Evolutionary conservation across 2,329 filamentous ascomycete genomes (phyloP), one percentile per base, ranked within the genome.

Genomic region (Arthrobotrys sphaeroides): DNA sequence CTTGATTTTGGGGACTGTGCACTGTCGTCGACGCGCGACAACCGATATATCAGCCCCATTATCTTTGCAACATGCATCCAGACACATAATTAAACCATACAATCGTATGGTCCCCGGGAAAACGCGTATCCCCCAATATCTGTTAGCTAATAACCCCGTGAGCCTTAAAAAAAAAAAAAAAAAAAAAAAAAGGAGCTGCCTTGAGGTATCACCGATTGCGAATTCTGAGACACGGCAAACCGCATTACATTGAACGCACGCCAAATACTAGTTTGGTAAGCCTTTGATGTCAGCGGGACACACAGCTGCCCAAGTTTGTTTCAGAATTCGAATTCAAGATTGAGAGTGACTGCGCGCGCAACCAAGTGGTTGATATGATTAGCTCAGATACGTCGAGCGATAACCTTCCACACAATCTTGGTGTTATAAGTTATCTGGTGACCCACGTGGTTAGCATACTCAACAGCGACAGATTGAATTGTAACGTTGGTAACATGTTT

Each of bases 141-240:
- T 16, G 24, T 49, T 49, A 49, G 24, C 20, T 49, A 49, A 49
- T 24, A 47, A 6, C n/a, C 43, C 3, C 10, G 24, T 26, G 28
- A 16, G 6, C 9, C 22, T 13, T 16, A 38, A 13, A 9, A 36
- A 42, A 5, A 16, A 3, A 28, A 5, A 18, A 16, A 13, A 40
- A 9, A 10, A 40, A 40, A n/a, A 40, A 40, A 40, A 40, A 40
- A 40, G n/a, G 36, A 38, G 24, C 28, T n/a, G n/a, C n/a, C n/a
- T n/a, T n/a, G 26, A 26, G 26, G 22, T 45, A 33, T 7, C 9
- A 18, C 24, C 20, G 16, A 67, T 43, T 33, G n/a, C 40, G 51
- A 59, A 59, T 49, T 68, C 42, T 68, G 51, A 68, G 64, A 68
- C 64, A 68, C 51, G 64, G 64, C 7, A 68, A 59, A 42, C 51